Percentiles rank a stretch among this genome's conserved stretches.
Conservation (phyloP, 2,329 filamentous ascomycete genomes). For the Penicillium sp. region DNA sequence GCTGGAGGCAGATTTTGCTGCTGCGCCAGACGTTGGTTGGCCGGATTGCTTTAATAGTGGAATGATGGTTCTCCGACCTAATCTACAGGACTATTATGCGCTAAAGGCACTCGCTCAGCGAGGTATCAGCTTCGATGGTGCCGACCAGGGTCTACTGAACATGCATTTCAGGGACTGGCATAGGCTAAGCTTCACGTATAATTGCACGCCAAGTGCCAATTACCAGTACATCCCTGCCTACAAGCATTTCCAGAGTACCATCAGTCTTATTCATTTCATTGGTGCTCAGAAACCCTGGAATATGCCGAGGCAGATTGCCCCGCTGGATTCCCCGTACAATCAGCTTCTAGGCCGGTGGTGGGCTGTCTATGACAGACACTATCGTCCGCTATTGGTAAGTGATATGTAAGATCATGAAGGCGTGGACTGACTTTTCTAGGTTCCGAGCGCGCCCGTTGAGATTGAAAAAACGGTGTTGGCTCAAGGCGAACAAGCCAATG, state of each 20-base stretch:
- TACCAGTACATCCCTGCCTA: slow-evolving; percentile 98
- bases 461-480: neutral
- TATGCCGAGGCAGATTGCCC: slow-evolving; percentile 46
- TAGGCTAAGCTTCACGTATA: slow-evolving; percentile 90
- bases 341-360: slow-evolving; percentile 89
- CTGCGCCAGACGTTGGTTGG: slow-evolving; percentile 95
- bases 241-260: slow-evolving; percentile 83
- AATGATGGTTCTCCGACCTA: slow-evolving; percentile 85
- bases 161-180: slow-evolving; percentile 89
- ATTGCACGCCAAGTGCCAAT: slow-evolving; percentile 92
- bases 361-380: slow-evolving; percentile 88
- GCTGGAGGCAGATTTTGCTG: slow-evolving; percentile 59
- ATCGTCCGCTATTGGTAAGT: slow-evolving; percentile 48
- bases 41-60: slow-evolving; percentile 98
- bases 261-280: slow-evolving; percentile 93
- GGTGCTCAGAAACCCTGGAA: slow-evolving; percentile 88
- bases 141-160: slow-evolving; percentile 92
- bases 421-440: neutral
- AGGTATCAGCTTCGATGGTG: slow-evolving; percentile 93
- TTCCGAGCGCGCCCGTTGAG: neutral
- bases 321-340: slow-evolving; percentile 58
- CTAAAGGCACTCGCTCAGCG: slow-evolving; percentile 78
- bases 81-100: slow-evolving; percentile 83
- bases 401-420: neutral
- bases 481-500: neutral